A percentile compares a stretch with the other conserved stretches of the same genome.
Evolutionary conservation across 2,329 filamentous ascomycete species (phyloP).

Genomic region (Trematosphaeria pertusa): DNA sequence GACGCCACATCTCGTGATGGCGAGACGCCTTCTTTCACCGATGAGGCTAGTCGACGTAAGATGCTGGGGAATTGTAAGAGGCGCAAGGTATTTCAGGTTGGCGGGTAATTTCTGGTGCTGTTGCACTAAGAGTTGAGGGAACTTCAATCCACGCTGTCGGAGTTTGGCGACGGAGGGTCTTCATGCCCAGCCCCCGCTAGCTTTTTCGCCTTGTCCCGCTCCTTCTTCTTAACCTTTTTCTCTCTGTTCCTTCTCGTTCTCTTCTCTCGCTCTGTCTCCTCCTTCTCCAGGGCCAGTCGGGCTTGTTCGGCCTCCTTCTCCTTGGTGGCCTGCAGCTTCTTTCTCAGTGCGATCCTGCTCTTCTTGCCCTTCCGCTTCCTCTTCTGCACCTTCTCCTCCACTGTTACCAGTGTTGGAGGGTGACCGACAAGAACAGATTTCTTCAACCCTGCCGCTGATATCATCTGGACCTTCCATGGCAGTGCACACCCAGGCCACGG

Average conservation of each 20-base stretch:
- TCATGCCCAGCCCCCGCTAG: constrained; percentile 11
- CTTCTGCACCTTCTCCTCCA: constrained; percentile 33
- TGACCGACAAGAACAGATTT: constrained; percentile 40
- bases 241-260: constrained; percentile 45
- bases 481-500: constrained; percentile 45
- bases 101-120: too few species aligned
- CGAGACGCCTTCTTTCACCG: too few species aligned
- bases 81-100: too few species aligned
- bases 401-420: constrained; percentile 23
- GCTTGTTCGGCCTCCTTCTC: constrained; percentile 32
- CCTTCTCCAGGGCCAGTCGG: constrained; percentile 38
- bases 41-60: too few species aligned
- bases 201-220: constrained; percentile 43
- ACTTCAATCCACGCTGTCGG: too few species aligned
- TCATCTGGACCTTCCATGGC: constrained; percentile 44
- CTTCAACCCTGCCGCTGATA: constrained; percentile 38
- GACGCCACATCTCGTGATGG: too few species aligned
- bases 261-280: constrained; percentile 45
- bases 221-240: constrained; percentile 48
- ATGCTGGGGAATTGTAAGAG: too few species aligned
- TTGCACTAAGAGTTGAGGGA: too few species aligned
- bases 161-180: too few species aligned
- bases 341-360: constrained; percentile 41
- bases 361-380: constrained; percentile 45
- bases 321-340: constrained; percentile 36